phyloP scores from a whole-genome alignment of 2,329 filamentous ascomycete genomes.

The Capronia epimyces region DNA sequence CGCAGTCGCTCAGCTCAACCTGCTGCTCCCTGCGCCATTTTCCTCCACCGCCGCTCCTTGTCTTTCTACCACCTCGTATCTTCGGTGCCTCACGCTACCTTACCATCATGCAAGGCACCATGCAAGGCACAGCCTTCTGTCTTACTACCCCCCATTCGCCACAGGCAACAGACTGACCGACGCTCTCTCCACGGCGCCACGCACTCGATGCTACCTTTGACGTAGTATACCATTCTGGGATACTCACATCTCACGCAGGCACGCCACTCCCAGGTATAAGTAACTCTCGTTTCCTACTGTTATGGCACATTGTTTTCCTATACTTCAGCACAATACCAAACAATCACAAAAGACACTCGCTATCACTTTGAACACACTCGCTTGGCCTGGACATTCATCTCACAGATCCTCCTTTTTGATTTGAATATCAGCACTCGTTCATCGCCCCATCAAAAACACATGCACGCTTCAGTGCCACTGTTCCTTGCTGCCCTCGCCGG shows the following conservation, averaged over 20 bases:
- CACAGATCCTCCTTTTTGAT: background rate
- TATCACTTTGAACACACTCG: slow-evolving; percentile 4
- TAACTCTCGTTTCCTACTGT: slow-evolving; percentile 4
- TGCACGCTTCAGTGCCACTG: slow-evolving; percentile 20
- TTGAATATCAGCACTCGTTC: background rate
- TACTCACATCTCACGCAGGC: slow-evolving; percentile 4
- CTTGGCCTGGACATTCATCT: background rate
- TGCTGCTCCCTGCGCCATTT: slow-evolving; percentile 1
- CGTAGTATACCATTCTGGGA: background rate
- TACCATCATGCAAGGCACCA: no score
- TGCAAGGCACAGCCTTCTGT: slow-evolving; percentile 4
- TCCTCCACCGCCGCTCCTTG: background rate
- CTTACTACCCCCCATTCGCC: background rate
- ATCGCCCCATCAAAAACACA: slow-evolving; percentile 3
- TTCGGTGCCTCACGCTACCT: background rate
- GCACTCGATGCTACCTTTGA: background rate
- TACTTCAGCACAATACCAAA: slow-evolving; percentile 8
- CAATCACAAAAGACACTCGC: slow-evolving; percentile 2
- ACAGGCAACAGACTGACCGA: slow-evolving; percentile 2
- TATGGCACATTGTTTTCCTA: slow-evolving; percentile 1
- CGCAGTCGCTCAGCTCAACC: background rate
- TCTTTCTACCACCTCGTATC: background rate
- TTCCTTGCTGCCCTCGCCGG: slow-evolving; percentile 26
- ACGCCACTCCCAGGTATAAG: slow-evolving; percentile 14
- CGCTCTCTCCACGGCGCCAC: background rate